Conservation (phyloP, 306 rosid species). For the Astragalus membranaceus region DNA sequence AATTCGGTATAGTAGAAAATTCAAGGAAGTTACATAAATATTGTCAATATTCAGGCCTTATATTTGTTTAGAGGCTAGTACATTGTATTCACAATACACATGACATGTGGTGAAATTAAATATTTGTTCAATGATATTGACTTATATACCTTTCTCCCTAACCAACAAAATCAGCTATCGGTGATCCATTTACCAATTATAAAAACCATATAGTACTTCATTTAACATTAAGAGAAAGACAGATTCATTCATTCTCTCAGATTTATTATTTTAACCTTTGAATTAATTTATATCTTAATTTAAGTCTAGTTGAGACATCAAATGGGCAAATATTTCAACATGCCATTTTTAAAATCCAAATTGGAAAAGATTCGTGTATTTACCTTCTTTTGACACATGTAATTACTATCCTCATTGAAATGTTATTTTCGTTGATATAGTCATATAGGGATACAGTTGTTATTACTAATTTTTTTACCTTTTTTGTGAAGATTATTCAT, state of each 20-base stretch:
- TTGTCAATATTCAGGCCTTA: slow-evolving; percentile 28
- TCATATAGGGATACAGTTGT: slow-evolving; percentile 19
- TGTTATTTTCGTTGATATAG: slow-evolving; percentile 16
- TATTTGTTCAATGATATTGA: slow-evolving; percentile 18
- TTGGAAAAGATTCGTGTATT: background rate
- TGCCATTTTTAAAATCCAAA: background rate
- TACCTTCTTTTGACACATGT: slow-evolving; percentile 33
- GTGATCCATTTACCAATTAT: background rate
- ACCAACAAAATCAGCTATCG: slow-evolving; percentile 31
- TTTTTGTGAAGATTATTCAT: background rate
- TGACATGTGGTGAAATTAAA: slow-evolving; percentile 26
- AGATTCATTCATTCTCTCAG: slow-evolving; percentile 25
- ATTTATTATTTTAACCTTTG: slow-evolving; percentile 3
- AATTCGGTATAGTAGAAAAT: slow-evolving; percentile 26
- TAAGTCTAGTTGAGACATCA: slow-evolving; percentile 21
- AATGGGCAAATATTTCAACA: slow-evolving; percentile 12
- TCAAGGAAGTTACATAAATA: slow-evolving; percentile 39
- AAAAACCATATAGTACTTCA: background rate
- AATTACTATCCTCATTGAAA: background rate
- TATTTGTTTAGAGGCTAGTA: slow-evolving; percentile 28
- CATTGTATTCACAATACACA: slow-evolving; percentile 24
- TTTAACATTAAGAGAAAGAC: slow-evolving; percentile 16
- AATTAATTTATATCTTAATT: background rate
- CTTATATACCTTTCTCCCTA: slow-evolving; percentile 23
- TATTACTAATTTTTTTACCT: too few species aligned